phyloP scores from a whole-genome alignment of 2,329 filamentous ascomycete genomes.

The Alternaria sp. region DNA sequence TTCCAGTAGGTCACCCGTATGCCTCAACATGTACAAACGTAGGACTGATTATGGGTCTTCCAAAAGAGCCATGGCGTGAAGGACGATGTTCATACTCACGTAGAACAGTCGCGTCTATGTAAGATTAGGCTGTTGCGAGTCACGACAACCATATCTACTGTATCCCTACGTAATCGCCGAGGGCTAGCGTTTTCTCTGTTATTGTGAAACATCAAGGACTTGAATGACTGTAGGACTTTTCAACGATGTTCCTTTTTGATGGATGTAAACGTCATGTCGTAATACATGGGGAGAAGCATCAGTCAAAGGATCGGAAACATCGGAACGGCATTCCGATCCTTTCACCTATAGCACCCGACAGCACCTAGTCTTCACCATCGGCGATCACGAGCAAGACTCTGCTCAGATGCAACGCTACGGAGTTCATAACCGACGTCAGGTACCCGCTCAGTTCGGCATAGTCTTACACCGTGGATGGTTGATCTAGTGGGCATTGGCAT shows the following conservation, averaged over 20 bases:
- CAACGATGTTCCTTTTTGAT: not conserved
- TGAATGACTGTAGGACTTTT: too few relatives aligned
- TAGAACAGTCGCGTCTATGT: not conserved
- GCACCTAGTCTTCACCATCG: slow-evolving; percentile 3
- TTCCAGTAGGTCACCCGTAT: not conserved
- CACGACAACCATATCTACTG: not conserved
- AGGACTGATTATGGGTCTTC: not conserved
- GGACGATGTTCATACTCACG: not conserved
- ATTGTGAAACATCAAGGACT: not conserved
- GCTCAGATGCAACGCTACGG: not conserved
- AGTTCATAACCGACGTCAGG: slow-evolving; percentile 7
- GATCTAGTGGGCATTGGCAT: slow-evolving; percentile 5
- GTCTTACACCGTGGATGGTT: not conserved
- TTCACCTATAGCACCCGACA: not conserved
- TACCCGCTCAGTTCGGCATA: slow-evolving; percentile 2
- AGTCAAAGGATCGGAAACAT: not conserved
- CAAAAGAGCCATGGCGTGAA: not conserved
- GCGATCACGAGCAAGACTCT: not conserved
- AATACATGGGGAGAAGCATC: not conserved
- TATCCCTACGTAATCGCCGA: not conserved
- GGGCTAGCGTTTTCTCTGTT: not conserved
- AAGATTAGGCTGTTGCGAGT: not conserved
- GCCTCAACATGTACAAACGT: not conserved
- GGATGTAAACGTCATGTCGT: not conserved
- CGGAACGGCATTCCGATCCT: slow-evolving; percentile 2